Conservation (phyloP, 2,329 filamentous ascomycete genomes). For the Aspergillus hortae region DNA sequence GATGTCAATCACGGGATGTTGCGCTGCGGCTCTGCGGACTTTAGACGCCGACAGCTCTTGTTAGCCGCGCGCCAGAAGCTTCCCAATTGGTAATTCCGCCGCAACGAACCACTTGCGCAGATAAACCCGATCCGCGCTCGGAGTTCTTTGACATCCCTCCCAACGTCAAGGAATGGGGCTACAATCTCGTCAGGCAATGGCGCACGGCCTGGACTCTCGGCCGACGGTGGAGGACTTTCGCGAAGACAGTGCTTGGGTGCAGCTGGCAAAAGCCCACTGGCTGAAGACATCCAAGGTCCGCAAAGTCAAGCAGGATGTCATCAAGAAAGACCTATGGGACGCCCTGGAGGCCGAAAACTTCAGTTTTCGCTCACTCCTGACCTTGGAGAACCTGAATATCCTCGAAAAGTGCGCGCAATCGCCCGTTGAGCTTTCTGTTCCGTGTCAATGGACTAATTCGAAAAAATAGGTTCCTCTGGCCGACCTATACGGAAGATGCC, state of each 20-base stretch:
- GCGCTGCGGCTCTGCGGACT: constrained; percentile 31
- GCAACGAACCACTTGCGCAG: constrained; percentile 27
- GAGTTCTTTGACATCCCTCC: constrained; percentile 48
- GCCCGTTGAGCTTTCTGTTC: neutral
- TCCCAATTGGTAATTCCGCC: constrained; percentile 13
- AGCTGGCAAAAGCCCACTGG: constrained; percentile 83
- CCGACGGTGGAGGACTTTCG: constrained; percentile 42
- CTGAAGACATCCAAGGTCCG: constrained; percentile 66
- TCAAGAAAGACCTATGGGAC: constrained; percentile 89
- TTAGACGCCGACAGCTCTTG: constrained; percentile 16
- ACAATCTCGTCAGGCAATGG: constrained; percentile 54
- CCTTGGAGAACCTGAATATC: constrained; percentile 85
- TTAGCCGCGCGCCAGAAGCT: constrained; percentile 31
- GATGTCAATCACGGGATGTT: constrained; percentile 10
- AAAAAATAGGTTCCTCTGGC: constrained; percentile 79
- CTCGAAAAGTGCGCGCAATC: constrained; percentile 64
- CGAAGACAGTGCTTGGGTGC: constrained; percentile 50
- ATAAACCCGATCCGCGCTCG: constrained; percentile 48
- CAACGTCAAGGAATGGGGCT: constrained; percentile 34
- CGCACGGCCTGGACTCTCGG: constrained; percentile 46
- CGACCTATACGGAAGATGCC: constrained; percentile 79
- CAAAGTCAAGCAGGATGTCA: constrained; percentile 73
- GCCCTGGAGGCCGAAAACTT: constrained; percentile 78
- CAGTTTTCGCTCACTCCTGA: constrained; percentile 69
- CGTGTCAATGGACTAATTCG: constrained; percentile 16